Evolutionary conservation across 768 basidiomycete species (phyloP), one percentile per base, ranked within the genome.

Genomic region (Strobilomyces confusus): DNA sequence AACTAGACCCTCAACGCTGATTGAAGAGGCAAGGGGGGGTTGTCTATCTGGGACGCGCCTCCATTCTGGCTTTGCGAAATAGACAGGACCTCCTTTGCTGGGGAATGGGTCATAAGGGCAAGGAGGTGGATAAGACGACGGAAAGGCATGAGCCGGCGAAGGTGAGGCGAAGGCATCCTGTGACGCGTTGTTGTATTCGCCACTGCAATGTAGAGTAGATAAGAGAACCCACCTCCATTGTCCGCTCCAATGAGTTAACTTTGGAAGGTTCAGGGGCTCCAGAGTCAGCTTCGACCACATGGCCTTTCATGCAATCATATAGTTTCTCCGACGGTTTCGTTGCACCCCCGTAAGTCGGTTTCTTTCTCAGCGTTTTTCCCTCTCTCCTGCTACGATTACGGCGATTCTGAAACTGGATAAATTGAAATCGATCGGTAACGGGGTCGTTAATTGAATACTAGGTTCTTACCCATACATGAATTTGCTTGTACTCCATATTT

Each of bases 51-150:
- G 30, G 0, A 20, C 1, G 9, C 56, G 59, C 25, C 23, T 33
- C 59, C 62, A 62, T n/a, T 48, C 34, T 15, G 44, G 47, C 11
- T 43, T 25, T 14, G n/a, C 7, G 26, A 64, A 37, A 26, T 0
- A 13, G 17, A 19, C 2, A 4, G 42, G n/a, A 0, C 56, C 37
- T 2, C 22, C 37, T 52, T 61, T 61, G 49, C 56, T 58, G 0
- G 54, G 63, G 4, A 63, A 63, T 13, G 62, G 62, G 26, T 63
- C 54, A 6, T 64, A 51, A 40, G 6, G 11, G 20, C 63, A 64
- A 2, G 4, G 45, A 0, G 56, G 52, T 9, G 62, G 62, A 34
- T 63, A 63, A 9, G 29, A 1, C 0, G 56, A 58, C 0, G 62
- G 62, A 41, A 64, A 63, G 0, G 54, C 56, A 15, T 63, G 63